Evolutionary conservation across 2,329 filamentous ascomycete species (phyloP).

Genomic region (Podosphaera xanthii): DNA sequence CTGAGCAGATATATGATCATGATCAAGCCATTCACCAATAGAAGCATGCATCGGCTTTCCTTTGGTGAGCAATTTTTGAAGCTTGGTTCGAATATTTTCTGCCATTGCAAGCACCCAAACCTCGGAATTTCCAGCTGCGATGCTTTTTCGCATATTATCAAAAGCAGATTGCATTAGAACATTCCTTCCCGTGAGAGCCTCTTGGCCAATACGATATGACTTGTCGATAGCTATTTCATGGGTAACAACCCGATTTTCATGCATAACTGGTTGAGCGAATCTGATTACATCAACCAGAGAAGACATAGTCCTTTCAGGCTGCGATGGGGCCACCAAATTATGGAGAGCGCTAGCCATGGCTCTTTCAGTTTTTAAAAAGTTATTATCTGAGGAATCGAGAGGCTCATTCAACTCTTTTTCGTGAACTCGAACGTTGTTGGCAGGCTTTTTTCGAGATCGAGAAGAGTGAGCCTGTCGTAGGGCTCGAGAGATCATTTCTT

Average conservation of each 20-base stretch:
- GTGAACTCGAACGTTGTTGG: conserved; percentile 48
- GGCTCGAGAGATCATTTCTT: conserved; percentile 50
- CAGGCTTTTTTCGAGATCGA: conserved; percentile 38
- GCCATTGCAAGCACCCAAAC: conserved; percentile 48
- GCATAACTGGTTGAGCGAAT: conserved; percentile 27
- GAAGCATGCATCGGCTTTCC: conserved; percentile 52
- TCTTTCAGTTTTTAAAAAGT: conserved; percentile 20
- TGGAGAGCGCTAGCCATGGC: conserved; percentile 22
- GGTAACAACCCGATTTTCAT: conserved; percentile 50
- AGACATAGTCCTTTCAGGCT: conserved; percentile 18
- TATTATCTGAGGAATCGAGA: conserved; percentile 19
- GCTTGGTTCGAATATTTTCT: conserved; percentile 45
- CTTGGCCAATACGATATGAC: conserved; percentile 48
- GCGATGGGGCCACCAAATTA: conserved; percentile 30
- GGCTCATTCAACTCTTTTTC: conserved; percentile 21
- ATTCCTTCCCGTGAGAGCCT: conserved; percentile 36
- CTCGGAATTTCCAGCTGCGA: conserved; percentile 40
- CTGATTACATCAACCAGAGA: conserved; percentile 13
- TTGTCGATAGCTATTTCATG: conserved; percentile 64
- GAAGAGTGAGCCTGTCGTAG: conserved; percentile 42
- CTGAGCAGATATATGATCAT: conserved; percentile 45
- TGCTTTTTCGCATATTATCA: conserved; percentile 35
- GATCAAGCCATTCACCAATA: conserved; percentile 54
- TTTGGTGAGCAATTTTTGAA: conserved; percentile 46
- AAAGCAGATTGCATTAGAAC: conserved; percentile 33